Evolutionary conservation across 1,284 basidiomycete genomes (phyloP).

Genomic region (Apiotrichum laibachii): DNA sequence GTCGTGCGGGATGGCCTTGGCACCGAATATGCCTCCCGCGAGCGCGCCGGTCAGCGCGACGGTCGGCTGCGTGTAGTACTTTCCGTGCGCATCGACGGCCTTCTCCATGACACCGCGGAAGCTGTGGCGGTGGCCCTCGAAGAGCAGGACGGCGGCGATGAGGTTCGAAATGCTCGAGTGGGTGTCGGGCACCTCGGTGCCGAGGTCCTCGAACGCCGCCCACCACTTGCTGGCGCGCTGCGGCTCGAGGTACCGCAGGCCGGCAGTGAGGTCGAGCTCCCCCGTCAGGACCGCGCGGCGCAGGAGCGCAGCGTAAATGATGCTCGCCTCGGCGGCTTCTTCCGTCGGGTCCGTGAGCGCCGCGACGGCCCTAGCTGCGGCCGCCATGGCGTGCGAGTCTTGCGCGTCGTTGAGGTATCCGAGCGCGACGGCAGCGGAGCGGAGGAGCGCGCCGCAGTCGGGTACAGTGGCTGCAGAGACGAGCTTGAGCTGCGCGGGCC

Average conservation of each 20-base stretch:
- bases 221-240: background rate
- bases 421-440: background rate
- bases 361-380: background rate
- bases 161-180: background rate
- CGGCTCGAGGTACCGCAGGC: background rate
- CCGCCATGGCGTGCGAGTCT: background rate
- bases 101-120: background rate
- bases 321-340: background rate
- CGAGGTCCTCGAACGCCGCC: background rate
- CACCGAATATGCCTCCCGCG: background rate
- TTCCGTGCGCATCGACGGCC: slow-evolving; percentile 1
- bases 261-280: background rate
- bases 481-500: background rate
- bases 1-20: background rate
- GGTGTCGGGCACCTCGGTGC: background rate
- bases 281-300: background rate
- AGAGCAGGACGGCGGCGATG: background rate
- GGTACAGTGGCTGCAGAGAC: background rate
- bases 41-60: background rate
- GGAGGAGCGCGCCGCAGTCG: slow-evolving; percentile 1
- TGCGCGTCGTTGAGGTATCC: background rate
- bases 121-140: too few species aligned
- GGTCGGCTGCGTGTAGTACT: background rate
- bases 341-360: background rate
- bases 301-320: background rate